A percentile compares a stretch with the other conserved stretches of the same genome.
Conservation (phyloP, 2,329 filamentous ascomycete species). For the Beauveria sp. region DNA sequence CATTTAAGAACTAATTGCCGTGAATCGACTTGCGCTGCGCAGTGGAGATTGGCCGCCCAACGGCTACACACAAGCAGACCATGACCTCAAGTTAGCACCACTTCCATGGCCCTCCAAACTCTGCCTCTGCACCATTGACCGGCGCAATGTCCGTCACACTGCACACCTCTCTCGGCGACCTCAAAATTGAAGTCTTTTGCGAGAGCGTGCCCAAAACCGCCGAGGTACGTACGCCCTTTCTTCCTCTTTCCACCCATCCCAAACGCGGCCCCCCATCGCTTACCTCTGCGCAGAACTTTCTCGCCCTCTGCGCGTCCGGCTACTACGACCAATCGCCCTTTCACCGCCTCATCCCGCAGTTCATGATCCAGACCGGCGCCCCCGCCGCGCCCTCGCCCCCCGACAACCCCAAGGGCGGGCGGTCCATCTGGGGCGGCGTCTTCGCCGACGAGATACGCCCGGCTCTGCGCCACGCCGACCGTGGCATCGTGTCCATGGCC, state of each 20-base stretch:
- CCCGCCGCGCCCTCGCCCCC: slow-evolving; percentile 43
- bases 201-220: slow-evolving; percentile 89
- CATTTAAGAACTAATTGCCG: neutral
- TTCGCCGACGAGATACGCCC: slow-evolving; percentile 80
- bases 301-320: slow-evolving; percentile 72
- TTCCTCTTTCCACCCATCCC: neutral
- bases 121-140: neutral
- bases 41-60: neutral
- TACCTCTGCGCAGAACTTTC: slow-evolving; percentile 59
- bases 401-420: slow-evolving; percentile 58
- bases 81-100: neutral
- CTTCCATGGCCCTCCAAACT: neutral
- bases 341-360: slow-evolving; percentile 71
- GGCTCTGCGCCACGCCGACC: slow-evolving; percentile 57
- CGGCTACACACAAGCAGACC: neutral
- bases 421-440: slow-evolving; percentile 63
- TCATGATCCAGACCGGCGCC: slow-evolving; percentile 73
- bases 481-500: slow-evolving; percentile 69
- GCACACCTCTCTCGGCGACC: slow-evolving; percentile 79
- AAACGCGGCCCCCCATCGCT: neutral
- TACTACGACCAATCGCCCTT: slow-evolving; percentile 72
- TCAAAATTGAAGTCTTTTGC: slow-evolving; percentile 96
- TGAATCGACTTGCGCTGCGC: neutral
- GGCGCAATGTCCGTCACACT: slow-evolving; percentile 58
- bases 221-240: slow-evolving; percentile 44